Base-by-base conservation (phyloP, 2,329 filamentous ascomycete genomes). In the Huntiella omanensis region DNA sequence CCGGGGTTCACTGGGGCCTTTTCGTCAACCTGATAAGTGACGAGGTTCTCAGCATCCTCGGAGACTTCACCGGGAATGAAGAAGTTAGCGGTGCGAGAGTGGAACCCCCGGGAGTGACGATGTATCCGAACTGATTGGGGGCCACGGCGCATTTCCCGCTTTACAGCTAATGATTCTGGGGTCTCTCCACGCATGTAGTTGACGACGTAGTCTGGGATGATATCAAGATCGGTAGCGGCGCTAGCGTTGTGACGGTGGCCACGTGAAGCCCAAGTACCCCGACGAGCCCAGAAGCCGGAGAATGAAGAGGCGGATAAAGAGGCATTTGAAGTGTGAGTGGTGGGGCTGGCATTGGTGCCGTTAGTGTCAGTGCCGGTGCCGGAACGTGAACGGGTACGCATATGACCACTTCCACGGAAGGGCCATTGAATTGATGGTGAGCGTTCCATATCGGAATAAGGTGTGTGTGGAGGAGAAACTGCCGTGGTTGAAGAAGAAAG, bases 151-250 rank as follows among this genome's bases (percentile, higher is more conserved):
- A 58, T 60, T 49, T 61, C 59, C 50, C 64, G 63, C 52, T 66
- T 64, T 47, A 59, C 58, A 4, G 69, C 69, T 15, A 73, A 54
- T 28, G 63, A 65, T 55, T 72, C 69, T 11, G 70, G 69, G 2
- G 69, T 73, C 56, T 73, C 70, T 40, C 69, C 69, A 36, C 69
- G 64, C 50, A 73, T 61, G 54, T 68, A 73, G 55, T 71, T 67
- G 51, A 70, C 61, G 36, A 73, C 65, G 52, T 73, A 73, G 56
- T 73, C 70, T 6, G 70, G 70, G 12, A 73, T 63, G 32, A 72
- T 61, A 46, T 66, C 64, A 47, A 59, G 60, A 47, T 65, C 61
- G 22, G 65, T 58, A 17, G 58, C 52, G 45, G 53, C 57, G 13
- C 56, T 57, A 17, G 57, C 39, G 33, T 42, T 49, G 40, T 49